Percentiles rank a stretch among this genome's conserved stretches.
Conservation (phyloP, 495 filamentous ascomycete genomes). For the Neurospora sp. region DNA sequence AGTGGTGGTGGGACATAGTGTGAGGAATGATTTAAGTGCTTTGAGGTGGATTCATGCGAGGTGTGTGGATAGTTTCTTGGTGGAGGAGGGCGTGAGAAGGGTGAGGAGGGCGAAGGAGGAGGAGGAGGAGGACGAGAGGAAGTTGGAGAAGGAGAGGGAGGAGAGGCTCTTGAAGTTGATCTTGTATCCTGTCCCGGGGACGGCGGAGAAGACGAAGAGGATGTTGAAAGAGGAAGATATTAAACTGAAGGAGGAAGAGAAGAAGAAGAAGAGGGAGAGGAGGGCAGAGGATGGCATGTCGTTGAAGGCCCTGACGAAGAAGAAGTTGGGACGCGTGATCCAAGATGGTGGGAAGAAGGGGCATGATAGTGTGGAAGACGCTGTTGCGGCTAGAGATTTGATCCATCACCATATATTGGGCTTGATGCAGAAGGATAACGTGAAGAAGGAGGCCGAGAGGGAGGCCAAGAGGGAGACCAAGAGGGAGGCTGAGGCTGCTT, state of each 20-base stretch:
- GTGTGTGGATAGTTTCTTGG: background rate
- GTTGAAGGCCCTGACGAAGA: conserved; percentile 21
- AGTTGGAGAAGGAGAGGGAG: background rate
- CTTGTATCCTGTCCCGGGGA: too few species aligned
- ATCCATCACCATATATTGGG: conserved; percentile 2
- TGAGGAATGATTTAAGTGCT: conserved; percentile 11
- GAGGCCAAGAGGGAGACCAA: background rate
- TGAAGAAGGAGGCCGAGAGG: background rate
- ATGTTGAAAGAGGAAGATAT: background rate
- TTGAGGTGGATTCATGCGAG: conserved; percentile 13
- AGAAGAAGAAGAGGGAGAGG: conserved; percentile 1
- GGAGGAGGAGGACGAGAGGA: background rate
- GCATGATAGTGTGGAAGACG: conserved; percentile 35
- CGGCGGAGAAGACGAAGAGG: background rate
- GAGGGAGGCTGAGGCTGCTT: background rate
- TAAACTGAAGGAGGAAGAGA: background rate
- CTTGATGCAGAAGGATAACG: background rate
- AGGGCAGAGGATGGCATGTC: conserved; percentile 6
- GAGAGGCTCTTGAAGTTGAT: background rate
- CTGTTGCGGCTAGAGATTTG: conserved; percentile 31
- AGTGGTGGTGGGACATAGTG: conserved; percentile 25
- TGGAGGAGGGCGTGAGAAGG: background rate
- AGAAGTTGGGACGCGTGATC: conserved; percentile 22
- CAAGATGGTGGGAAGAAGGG: conserved; percentile 12
- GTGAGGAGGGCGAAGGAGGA: background rate